phyloP scores from a whole-genome alignment of 225 moss, liverwort and hornwort species.

The Asterella californica region DNA sequence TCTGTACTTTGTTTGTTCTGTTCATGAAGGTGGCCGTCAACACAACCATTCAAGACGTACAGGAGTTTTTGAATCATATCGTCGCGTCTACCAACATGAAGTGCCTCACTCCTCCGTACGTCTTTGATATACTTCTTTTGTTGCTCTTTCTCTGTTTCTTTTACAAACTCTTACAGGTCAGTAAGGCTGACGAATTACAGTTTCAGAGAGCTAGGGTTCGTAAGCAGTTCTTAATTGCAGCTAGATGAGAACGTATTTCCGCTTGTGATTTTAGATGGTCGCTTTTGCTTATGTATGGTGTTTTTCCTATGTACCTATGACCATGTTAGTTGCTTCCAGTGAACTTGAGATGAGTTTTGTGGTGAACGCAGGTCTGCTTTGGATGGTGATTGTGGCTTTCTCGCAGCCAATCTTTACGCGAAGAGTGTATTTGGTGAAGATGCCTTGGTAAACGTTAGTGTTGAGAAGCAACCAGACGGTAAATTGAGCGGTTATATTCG shows the following conservation, averaged over 20 bases:
- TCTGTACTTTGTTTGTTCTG: not conserved
- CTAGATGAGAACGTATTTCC: not conserved
- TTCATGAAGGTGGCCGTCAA: slow-evolving; percentile 76
- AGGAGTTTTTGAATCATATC: slow-evolving; percentile 85
- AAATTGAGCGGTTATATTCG: slow-evolving; percentile 92
- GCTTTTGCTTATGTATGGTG: not conserved
- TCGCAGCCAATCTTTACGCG: slow-evolving; percentile 93
- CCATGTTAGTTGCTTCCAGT: not conserved
- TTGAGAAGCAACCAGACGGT: slow-evolving; percentile 93
- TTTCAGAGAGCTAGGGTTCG: not conserved
- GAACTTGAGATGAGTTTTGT: slow-evolving; percentile 16
- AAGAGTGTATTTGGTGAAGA: slow-evolving; percentile 99
- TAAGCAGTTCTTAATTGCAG: not conserved
- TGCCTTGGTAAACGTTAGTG: slow-evolving; percentile 91
- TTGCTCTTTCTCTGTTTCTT: not conserved
- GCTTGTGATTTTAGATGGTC: not conserved
- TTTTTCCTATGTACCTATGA: not conserved
- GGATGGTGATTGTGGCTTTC: slow-evolving; percentile 92
- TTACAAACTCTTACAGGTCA: not conserved
- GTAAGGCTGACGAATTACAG: not conserved
- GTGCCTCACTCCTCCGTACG: slow-evolving; percentile 91
- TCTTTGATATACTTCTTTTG: not conserved
- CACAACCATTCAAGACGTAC: slow-evolving; percentile 82
- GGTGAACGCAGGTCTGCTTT: slow-evolving; percentile 69
- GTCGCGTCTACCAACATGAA: slow-evolving; percentile 98